Percentiles rank a stretch among this genome's conserved stretches.
Conservation (phyloP, 192 early-diverging fungal species). For the Borealophlyctis nickersoniae region DNA sequence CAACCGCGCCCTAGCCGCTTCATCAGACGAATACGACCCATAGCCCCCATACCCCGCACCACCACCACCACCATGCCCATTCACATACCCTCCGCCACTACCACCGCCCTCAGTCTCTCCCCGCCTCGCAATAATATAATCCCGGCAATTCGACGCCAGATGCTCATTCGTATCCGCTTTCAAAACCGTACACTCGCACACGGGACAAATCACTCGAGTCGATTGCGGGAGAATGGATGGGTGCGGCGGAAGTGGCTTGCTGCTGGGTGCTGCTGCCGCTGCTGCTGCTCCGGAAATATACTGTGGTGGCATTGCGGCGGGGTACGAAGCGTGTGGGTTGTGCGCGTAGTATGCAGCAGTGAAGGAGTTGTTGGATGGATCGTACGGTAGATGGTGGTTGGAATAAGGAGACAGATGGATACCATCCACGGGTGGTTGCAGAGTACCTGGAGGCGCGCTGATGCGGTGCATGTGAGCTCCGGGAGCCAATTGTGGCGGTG, state of each 20-base stretch:
- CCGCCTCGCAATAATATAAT: background rate
- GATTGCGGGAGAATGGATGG: background rate
- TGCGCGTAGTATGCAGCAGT: too few species aligned
- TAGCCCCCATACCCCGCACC: background rate
- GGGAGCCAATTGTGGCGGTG: too few species aligned
- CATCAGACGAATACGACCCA: background rate
- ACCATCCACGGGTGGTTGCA: too few species aligned
- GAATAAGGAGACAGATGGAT: too few species aligned
- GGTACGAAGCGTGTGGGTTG: background rate
- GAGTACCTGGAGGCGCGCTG: too few species aligned
- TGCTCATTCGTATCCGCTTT: background rate
- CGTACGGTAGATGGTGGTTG: too few species aligned
- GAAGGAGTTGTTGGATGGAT: too few species aligned
- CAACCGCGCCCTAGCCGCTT: background rate
- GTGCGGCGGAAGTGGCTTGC: background rate
- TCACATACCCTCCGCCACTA: background rate
- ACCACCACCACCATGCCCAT: background rate
- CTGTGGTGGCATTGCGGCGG: background rate
- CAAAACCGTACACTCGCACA: background rate
- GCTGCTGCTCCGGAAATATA: background rate
- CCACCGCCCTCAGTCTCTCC: background rate
- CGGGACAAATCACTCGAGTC: background rate
- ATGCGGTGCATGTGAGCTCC: too few species aligned
- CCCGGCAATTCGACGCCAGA: background rate
- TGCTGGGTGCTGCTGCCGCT: background rate